Evolutionary conservation across 352 stramenopile genomes (phyloP), one percentile per base, ranked within the genome.

Genomic region (Nothophytophthora sp.): DNA sequence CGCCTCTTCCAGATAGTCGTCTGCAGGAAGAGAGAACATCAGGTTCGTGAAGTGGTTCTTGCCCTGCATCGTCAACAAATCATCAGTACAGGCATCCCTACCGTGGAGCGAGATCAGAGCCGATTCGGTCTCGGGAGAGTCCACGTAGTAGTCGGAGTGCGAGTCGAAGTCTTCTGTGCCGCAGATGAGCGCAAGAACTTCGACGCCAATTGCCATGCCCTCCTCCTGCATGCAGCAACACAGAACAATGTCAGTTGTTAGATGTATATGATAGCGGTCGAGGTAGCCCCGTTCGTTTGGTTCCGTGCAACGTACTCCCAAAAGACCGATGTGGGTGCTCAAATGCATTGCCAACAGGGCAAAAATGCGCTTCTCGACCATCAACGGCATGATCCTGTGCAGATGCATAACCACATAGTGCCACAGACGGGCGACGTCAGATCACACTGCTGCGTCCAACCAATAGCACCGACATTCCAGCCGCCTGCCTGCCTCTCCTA

Each of bases 311-410:
- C 67, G 37, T 74, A 83, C 72, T 42, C 60, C 67, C 41, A 82
- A 59, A 15, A 79, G 44, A 34, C 68, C 65, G 22, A 84, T 64
- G 40, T 92, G 76, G 22, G 58, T 55, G 52, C 76, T 81, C 20
- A 97, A 55, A 49, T 96, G 90, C 60, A 79, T 84, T 18, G 76
- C 67, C 40, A 97, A 42, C n/a, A 92, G 52, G 6, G 73, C 58
- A 29, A 96, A 89, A 35, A 96, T 75, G 28, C 80, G 75, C 48
- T 92, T 88, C 51, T 94, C 80, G 15, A 75, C 72, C 15, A 96
- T 51, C 24, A 96, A 52, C 4, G 87, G 84, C 87, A 96, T 96
- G 47, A 96, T 63, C 32, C 88, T 92, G 45, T 6, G 16, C 2
- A 5, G 27, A 29, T 13, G n/a, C 0, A 22, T 4, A 25, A 2